These are phyloP conservation scores for Arthrobotrys iridis DNA, from an alignment of 2,329 filamentous ascomycete genomes.

Conservation along the genomic window DNA sequence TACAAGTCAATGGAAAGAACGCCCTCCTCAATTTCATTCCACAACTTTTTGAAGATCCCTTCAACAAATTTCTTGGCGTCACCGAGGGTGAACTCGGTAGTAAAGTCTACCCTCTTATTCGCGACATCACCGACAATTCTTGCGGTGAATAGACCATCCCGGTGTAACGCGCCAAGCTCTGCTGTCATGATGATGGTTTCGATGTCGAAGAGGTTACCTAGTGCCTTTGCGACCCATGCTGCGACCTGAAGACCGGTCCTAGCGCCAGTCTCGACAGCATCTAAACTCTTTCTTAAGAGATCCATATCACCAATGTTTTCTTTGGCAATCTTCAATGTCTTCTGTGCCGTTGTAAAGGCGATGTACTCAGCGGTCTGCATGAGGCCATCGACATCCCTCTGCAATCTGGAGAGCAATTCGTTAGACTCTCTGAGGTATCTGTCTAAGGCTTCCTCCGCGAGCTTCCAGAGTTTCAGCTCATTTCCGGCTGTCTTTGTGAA, in stretches of 20 bases:
- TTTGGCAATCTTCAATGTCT: neutral
- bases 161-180: neutral
- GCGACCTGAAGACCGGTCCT: conserved; percentile 9
- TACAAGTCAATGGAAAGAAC: conserved; percentile 20
- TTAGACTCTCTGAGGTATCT: conserved; percentile 9
- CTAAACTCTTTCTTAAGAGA: conserved; percentile 1
- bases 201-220: conserved; percentile 16
- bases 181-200: conserved; percentile 19
- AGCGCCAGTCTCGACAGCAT: conserved; percentile 5
- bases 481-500: conserved; percentile 20
- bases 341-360: conserved; percentile 1
- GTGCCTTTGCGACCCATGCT: neutral
- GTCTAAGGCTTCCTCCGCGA: neutral
- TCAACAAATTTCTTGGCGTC: conserved; percentile 9
- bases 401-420: neutral
- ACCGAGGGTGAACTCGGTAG: conserved; percentile 3
- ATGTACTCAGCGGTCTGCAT: conserved; percentile 21
- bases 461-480: conserved; percentile 8
- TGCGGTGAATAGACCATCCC: conserved; percentile 2
- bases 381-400: conserved; percentile 5
- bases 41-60: conserved; percentile 24
- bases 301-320: conserved; percentile 11
- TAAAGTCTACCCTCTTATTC: conserved; percentile 16
- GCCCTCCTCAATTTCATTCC: conserved; percentile 17
- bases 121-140: conserved; percentile 24